A percentile compares a stretch with the other conserved stretches of the same genome.
Evolutionary conservation across 129 eudicot genomes (phyloP).

Genomic region (Silybum marianum): DNA sequence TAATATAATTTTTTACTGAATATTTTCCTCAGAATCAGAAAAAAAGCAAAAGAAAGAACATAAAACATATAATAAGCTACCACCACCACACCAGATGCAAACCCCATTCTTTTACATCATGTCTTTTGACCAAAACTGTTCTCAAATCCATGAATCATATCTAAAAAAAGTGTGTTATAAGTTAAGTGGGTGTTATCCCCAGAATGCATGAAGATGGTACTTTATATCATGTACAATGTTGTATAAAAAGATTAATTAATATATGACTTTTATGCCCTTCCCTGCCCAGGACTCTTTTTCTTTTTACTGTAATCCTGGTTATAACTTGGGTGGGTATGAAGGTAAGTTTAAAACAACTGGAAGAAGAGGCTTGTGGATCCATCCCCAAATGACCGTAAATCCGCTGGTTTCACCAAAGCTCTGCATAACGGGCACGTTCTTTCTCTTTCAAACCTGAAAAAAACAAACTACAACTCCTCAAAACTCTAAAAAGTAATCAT

Average conservation of each 20-base stretch:
- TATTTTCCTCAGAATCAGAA: background rate
- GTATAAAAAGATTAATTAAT: conserved; percentile 9
- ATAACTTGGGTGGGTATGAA: conserved; percentile 21
- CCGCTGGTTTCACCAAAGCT: conserved; percentile 73
- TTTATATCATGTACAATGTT: conserved; percentile 33
- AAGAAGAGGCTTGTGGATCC: conserved; percentile 66
- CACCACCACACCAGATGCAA: background rate
- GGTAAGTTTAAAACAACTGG: conserved; percentile 42
- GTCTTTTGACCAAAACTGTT: background rate
- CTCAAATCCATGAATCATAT: background rate
- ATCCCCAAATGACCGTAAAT: conserved; percentile 60
- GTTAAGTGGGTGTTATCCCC: background rate
- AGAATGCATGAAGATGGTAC: conserved; percentile 19
- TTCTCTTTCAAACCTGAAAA: conserved; percentile 74
- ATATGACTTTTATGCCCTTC: conserved; percentile 3
- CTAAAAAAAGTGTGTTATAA: background rate
- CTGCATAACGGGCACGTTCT: conserved; percentile 80
- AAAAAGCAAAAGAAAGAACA: background rate
- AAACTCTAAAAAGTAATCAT: conserved; percentile 1
- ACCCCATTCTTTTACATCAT: background rate
- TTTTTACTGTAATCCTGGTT: conserved; percentile 28
- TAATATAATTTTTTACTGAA: too few relatives aligned
- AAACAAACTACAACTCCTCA: background rate
- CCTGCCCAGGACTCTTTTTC: conserved; percentile 28
- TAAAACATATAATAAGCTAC: background rate